phyloP scores from a whole-genome alignment of 768 basidiomycete genomes.

The Hortiboletus flavorubellus region DNA sequence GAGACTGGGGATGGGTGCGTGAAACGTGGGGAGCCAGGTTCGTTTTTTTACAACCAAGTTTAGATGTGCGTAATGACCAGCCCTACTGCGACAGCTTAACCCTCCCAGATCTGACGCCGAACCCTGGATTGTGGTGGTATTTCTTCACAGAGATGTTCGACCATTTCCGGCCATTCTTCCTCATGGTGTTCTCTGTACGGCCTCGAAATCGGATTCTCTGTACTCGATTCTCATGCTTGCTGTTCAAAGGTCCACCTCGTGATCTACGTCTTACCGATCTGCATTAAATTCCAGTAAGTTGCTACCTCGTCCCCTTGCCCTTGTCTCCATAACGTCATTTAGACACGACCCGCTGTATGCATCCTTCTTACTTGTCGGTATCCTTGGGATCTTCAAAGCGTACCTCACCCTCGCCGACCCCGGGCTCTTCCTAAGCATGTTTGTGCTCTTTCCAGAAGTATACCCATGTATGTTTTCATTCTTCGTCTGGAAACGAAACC shows the following conservation, averaged over 20 bases:
- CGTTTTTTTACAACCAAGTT: constrained; percentile 3
- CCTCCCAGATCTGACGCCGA: constrained; percentile 89
- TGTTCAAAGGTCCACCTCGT: constrained; percentile 66
- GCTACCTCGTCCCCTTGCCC: not conserved
- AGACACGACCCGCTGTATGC: constrained; percentile 88
- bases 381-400: constrained; percentile 83
- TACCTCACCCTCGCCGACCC: constrained; percentile 91
- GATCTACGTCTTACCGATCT: constrained; percentile 81
- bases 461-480: constrained; percentile 63
- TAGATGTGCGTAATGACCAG: not conserved
- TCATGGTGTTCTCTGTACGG: constrained; percentile 88
- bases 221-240: not conserved
- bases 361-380: constrained; percentile 67
- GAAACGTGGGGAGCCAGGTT: constrained; percentile 88
- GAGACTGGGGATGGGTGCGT: constrained; percentile 63
- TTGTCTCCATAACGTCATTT: not conserved
- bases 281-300: constrained; percentile 81
- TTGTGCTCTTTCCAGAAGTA: constrained; percentile 78
- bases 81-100: constrained; percentile 49
- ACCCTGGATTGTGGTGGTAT: constrained; percentile 97
- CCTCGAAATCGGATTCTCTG: not conserved
- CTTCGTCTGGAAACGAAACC: not conserved
- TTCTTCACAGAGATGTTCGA: constrained; percentile 99
- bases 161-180: constrained; percentile 93
- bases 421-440: constrained; percentile 80